Evolutionary conservation across 2,329 filamentous ascomycete genomes (phyloP).

Genomic region (Capronia coronata): DNA sequence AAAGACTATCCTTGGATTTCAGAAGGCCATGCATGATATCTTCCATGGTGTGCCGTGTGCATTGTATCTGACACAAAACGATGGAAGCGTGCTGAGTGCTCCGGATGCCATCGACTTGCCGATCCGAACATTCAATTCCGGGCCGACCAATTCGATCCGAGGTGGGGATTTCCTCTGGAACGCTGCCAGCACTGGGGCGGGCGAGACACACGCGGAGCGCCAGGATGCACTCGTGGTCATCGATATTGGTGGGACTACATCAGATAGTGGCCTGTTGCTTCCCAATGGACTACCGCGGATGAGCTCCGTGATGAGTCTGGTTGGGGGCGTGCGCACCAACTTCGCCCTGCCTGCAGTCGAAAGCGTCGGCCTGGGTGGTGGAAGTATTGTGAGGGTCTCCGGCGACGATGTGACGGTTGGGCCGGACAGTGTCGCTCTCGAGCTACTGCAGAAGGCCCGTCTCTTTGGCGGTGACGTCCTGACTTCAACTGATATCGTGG

Average conservation of each 20-base stretch:
- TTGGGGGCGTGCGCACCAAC: conserved; percentile 59
- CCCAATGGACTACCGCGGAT: conserved; percentile 59
- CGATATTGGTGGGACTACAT: conserved; percentile 62
- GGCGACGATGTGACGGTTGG: conserved; percentile 44
- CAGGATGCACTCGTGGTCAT: conserved; percentile 40
- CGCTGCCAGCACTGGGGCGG: conserved; percentile 1
- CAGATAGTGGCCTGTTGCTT: conserved; percentile 56
- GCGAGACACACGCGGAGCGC: neutral
- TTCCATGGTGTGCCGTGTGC: conserved; percentile 34
- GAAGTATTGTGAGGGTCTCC: conserved; percentile 40
- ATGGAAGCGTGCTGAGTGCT: conserved; percentile 46
- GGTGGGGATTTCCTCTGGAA: conserved; percentile 40
- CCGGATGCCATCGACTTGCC: conserved; percentile 43
- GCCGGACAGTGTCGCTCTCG: conserved; percentile 57
- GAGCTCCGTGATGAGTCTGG: conserved; percentile 55
- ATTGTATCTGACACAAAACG: conserved; percentile 49
- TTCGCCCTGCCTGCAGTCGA: conserved; percentile 53
- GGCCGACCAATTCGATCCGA: conserved; percentile 49
- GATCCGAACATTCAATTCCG: conserved; percentile 48
- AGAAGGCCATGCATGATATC: conserved; percentile 17
- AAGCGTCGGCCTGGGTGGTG: conserved; percentile 53
- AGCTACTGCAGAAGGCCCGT: conserved; percentile 48
- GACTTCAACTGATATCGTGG: conserved; percentile 49
- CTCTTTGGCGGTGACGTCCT: conserved; percentile 52
- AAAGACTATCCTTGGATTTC: conserved; percentile 14